Evolutionary conservation across 1,284 basidiomycete species (phyloP), one percentile per base, ranked within the genome.

Genomic region (Naganishia cerealis): DNA sequence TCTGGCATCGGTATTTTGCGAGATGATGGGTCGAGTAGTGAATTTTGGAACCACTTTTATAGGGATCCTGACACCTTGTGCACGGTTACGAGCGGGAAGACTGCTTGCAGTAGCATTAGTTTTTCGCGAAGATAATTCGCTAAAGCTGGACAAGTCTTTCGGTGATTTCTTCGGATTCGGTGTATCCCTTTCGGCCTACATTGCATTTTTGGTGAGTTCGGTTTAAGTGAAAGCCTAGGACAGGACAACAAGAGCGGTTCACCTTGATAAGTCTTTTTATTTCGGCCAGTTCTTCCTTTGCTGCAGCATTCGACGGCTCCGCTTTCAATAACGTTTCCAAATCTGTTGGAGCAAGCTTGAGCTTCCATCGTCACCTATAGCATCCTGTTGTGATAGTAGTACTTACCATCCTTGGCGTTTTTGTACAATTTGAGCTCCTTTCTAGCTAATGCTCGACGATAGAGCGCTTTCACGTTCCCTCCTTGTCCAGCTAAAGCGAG

Each of bases 391-490:
- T n/a, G n/a, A n/a, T 2, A 36, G 43, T 9, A 12, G 13, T 38
- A 54, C 70, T 58, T 39, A 78, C 78, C 78, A 56, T 66, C 10
- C 29, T 73, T 63, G 9, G 79, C 79, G 7, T 68, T 76, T 15
- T 68, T 55, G 9, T 70, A 67, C 21, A 73, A 55, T 2, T 69
- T 71, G 40, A 77, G 58, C 6, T 74, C 77, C 43, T 77, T 76
- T 24, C 75, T 65, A 9, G 78, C 79, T 26, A 79, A 38, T 0
- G 75, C 77, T 58, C 79, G 58, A 21, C 80, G 65, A 57, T 77
- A 81, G 15, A 74, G 72, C n/a, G 79, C 78, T 66, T 81, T 81
- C 48, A 80, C 65, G 53, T 75, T 77, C n/a, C 55, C 67, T 15
- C 38, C 26, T 12, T 74, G 72, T 2, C 53, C 46, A 5, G 67